phyloP scores from a whole-genome alignment of 306 rosid genomes.

The Cucurbita moschata region DNA sequence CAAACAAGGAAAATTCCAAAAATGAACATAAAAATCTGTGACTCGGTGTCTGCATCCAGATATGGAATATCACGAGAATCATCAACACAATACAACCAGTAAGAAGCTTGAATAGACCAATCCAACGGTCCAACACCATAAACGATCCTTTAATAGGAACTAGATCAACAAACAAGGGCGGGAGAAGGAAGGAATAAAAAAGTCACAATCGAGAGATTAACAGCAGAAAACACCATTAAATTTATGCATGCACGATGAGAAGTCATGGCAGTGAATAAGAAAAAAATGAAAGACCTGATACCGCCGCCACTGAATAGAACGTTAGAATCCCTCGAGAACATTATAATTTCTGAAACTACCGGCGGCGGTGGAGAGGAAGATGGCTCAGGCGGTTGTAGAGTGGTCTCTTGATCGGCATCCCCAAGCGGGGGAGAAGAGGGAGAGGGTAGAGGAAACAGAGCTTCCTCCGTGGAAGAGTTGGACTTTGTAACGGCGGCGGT shows the following conservation, averaged over 20 bases:
- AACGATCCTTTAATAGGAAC: not conserved
- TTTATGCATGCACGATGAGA: not conserved
- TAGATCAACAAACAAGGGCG: not conserved
- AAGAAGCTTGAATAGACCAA: not conserved
- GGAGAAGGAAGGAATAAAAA: not conserved
- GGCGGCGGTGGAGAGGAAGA: slow-evolving; percentile 2
- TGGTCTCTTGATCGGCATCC: slow-evolving; percentile 5
- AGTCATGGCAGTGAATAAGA: not conserved
- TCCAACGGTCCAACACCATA: not conserved
- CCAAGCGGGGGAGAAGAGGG: not conserved
- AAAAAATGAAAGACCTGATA: slow-evolving; percentile 29
- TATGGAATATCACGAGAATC: not conserved
- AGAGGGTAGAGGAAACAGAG: not conserved
- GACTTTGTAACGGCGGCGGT: not conserved
- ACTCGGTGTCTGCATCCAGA: not conserved
- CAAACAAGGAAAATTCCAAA: not conserved
- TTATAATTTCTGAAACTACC: slow-evolving; percentile 18
- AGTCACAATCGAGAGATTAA: not conserved
- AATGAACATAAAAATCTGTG: not conserved
- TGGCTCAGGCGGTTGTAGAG: not conserved
- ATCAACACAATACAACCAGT: not conserved
- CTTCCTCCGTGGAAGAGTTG: not conserved
- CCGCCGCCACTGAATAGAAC: slow-evolving; percentile 75
- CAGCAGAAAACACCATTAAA: not conserved
- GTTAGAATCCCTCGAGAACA: slow-evolving; percentile 44